Evolutionary conservation across 75 land plant genomes (phyloP), one percentile per base, ranked within the genome.

Genomic region (Sequoiadendron giganteum): DNA sequence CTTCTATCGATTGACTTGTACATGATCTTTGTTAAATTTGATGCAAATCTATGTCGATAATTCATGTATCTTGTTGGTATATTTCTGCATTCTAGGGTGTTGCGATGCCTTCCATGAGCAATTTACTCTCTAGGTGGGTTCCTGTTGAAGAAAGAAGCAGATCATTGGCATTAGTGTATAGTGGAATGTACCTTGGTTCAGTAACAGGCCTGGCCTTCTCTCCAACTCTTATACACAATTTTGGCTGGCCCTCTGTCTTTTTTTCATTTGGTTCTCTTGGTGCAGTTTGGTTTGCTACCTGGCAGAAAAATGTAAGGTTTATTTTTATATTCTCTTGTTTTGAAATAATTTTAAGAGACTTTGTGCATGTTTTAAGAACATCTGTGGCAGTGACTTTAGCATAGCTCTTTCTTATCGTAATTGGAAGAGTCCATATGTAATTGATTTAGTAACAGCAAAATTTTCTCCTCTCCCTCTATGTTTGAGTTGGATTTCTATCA

Each of bases 41-140:
- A 75, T 34, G 38, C 14, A 25, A 28, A 47, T 11, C 5, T 28
- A 10, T 28, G 5, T 47, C 47, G 30, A 82, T n/a, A 13, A 82
- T 10, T 82, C 84, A 25, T 16, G 25, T 28, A 82, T 82, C 84
- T 5, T 45, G 30, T 82, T 82, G 84, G 84, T 2, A 43, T 82
- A 3, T 82, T 10, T 86, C 79, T 88, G 8, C 43, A 40, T 81
- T 77, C 10, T 94, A 98, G 99, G 99, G 99, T 54, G 99, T 98
- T 55, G 99, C 99, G 39, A 98, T 98, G 99, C 99, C 99, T 78
- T 97, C 99, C 30, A 98, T 98, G 99, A 98, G 97, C 88, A 98
- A 98, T 90, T 86, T 98, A 58, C 89, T 98, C 8, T 98, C 99
- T 28, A 93, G 92, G 56, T 98, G 99, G 99, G 91, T 98, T 87